Evolutionary conservation across 305 asterid species (phyloP).

Genomic region (Fraxinus sp.): DNA sequence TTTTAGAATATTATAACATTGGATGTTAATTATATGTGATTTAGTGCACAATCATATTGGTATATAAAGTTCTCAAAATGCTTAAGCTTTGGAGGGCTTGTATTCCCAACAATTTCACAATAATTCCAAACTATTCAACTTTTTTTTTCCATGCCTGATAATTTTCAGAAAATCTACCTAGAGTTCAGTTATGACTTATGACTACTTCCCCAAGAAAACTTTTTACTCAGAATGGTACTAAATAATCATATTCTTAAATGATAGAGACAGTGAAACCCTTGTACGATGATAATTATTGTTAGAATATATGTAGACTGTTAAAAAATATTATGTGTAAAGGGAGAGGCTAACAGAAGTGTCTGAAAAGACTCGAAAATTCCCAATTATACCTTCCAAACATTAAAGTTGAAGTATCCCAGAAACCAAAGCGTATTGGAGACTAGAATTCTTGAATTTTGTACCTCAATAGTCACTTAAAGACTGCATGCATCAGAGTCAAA

Average conservation of each 20-base stretch:
- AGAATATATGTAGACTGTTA: neutral
- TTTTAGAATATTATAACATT: neutral
- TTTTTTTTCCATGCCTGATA: neutral
- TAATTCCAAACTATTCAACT: conserved; percentile 13
- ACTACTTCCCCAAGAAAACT: conserved; percentile 13
- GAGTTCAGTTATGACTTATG: neutral
- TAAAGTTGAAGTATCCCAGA: neutral
- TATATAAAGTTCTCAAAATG: neutral
- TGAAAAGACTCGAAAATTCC: conserved; percentile 7
- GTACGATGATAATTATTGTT: neutral
- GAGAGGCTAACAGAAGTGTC: neutral
- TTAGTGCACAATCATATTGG: neutral
- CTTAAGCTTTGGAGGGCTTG: neutral
- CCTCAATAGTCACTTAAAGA: conserved; percentile 32
- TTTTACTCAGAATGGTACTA: neutral
- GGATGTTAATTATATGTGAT: neutral
- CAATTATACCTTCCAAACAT: neutral
- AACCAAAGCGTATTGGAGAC: conserved; percentile 19
- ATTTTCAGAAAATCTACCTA: conserved; percentile 27
- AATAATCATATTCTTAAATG: neutral
- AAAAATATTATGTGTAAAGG: neutral
- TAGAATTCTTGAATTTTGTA: conserved; percentile 31
- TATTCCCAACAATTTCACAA: neutral
- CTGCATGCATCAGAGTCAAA: conserved; percentile 21
- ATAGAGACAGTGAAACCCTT: neutral